Evolutionary conservation across 768 basidiomycete genomes (phyloP), one percentile per base, ranked within the genome.

Genomic region (Pleurotus platypus): DNA sequence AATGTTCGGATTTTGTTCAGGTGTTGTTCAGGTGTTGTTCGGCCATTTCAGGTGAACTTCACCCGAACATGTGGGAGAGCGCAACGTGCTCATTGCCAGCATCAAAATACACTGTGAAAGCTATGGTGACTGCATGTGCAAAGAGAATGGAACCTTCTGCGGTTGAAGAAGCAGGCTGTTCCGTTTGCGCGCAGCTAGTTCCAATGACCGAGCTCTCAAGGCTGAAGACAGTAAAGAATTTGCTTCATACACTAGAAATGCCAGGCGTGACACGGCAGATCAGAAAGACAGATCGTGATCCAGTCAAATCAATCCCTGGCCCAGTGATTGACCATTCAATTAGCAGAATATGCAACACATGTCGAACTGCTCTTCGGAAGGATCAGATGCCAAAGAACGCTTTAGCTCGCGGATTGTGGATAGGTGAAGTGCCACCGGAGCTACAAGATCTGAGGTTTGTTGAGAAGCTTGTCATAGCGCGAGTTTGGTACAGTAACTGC

Each of bases 401-500:
- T 8, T 49, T 76, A 8, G 71, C 68, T 2, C 71, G 69, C 54
- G 69, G 68, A 2, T 50, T 72, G 1, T 76, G 74, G 73, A 5
- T 76, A 4, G 75, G 75, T 11, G 60, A 67, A 15, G 63, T 73
- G 1, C 75, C 72, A 3, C 5, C 45, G 4, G 59, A 61, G 12
- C 57, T 76, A 3, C n/a, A 54, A 16, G 43, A 46, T 8, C 54
- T 76, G 1, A 65, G 40, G 0, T 70, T 63, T 42, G 58, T 60
- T 2, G 74, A 76, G 56, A 60, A 68, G 43, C 5, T 67, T 12
- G 26, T 71, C 40, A 63, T 71, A 5, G 58, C 68, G 16, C 45
- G 62, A 2, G 61, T 66, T 58, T 30, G 68, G 0, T 65, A 65
- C 35, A 73, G 69, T 42, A 24, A 56, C 2, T 73, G 68, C 55